These are phyloP conservation scores for Trichosporon ovoides DNA, from an alignment of 1,284 basidiomycete genomes.

Conservation along the genomic window DNA sequence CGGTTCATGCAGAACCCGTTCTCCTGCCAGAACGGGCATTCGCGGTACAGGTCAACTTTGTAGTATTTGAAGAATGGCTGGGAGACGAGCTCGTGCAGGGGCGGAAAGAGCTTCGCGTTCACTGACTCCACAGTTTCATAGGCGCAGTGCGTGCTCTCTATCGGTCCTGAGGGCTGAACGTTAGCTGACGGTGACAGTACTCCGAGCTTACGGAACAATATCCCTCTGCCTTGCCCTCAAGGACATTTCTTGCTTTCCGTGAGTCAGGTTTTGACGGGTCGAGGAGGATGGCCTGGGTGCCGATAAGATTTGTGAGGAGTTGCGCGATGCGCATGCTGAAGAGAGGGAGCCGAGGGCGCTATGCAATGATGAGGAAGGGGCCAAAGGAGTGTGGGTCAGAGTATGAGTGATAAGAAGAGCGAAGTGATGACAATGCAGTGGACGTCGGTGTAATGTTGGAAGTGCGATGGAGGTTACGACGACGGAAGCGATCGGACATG, in stretches of 20 bases:
- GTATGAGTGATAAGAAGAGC: no score
- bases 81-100: conserved; percentile 72
- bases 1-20: conserved; percentile 88
- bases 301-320: neutral
- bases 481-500: conserved; percentile 4
- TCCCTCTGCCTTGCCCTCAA: conserved; percentile 48
- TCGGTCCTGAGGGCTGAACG: conserved; percentile 81
- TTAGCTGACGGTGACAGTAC: neutral
- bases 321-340: neutral
- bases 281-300: conserved; percentile 6
- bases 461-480: neutral
- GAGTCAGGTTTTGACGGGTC: conserved; percentile 30
- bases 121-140: conserved; percentile 90
- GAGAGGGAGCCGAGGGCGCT: no score
- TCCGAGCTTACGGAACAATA: conserved; percentile 41
- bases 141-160: conserved; percentile 90
- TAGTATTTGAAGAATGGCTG: conserved; percentile 94
- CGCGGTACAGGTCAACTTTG: conserved; percentile 86
- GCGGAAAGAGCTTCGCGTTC: conserved; percentile 68
- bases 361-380: no score
- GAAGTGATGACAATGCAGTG: neutral
- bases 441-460: neutral
- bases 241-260: conserved; percentile 47
- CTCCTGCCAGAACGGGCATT: conserved; percentile 98
- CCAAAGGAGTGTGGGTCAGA: no score